Conservation (phyloP, 768 basidiomycete species). For the Paxillus ammoniavirescens region DNA sequence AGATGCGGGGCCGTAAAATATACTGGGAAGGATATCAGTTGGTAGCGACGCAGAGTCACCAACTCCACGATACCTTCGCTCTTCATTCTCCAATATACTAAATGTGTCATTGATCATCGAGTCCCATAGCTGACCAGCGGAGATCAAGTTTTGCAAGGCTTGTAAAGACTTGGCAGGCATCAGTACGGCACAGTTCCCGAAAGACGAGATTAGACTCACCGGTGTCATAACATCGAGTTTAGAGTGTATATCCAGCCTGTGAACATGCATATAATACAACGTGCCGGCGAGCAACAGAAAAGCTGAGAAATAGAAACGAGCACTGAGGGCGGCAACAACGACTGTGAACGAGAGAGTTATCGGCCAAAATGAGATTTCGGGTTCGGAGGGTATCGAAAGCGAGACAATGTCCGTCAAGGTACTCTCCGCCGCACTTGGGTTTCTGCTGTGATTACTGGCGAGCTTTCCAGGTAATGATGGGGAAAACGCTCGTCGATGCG, state of each 20-base stretch:
- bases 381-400: slow-evolving; percentile 31
- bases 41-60: neutral
- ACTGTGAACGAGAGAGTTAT: slow-evolving; percentile 39
- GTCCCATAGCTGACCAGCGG: slow-evolving; percentile 72
- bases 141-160: slow-evolving; percentile 64
- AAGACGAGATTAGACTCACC: slow-evolving; percentile 37
- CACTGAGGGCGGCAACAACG: slow-evolving; percentile 39
- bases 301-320: slow-evolving; percentile 42
- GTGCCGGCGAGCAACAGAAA: slow-evolving; percentile 39
- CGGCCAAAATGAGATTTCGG: slow-evolving; percentile 36
- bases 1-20: slow-evolving; percentile 42
- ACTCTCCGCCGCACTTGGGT: slow-evolving; percentile 38
- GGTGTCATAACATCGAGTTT: slow-evolving; percentile 51
- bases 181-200: slow-evolving; percentile 1
- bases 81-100: slow-evolving; percentile 63
- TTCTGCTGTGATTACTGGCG: slow-evolving; percentile 36
- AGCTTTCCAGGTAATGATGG: slow-evolving; percentile 50
- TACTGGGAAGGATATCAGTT: slow-evolving; percentile 17
- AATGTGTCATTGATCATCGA: slow-evolving; percentile 70
- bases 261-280: slow-evolving; percentile 39
- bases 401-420: slow-evolving; percentile 19
- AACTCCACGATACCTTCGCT: slow-evolving; percentile 50
- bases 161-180: slow-evolving; percentile 52
- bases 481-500: slow-evolving; percentile 31
- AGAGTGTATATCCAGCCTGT: slow-evolving; percentile 28